Evolutionary conservation across 2,329 filamentous ascomycete genomes (phyloP).

Genomic region (Alternaria sp.): DNA sequence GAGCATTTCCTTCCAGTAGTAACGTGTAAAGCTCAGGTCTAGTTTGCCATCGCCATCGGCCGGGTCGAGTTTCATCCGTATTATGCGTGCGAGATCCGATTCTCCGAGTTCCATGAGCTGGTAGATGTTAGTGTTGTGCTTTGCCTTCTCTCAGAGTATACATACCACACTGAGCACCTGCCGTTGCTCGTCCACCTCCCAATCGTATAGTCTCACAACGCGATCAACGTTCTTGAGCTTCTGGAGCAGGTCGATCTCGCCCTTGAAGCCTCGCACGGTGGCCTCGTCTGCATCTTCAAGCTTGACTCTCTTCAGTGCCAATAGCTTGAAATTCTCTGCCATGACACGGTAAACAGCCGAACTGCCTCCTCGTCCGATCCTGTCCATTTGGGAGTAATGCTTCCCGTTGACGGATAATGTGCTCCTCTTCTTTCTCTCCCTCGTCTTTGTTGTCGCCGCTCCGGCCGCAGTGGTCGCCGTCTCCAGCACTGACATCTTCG

Average conservation of each 20-base stretch:
- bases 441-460: conserved; percentile 76
- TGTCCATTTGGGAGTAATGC: conserved; percentile 87
- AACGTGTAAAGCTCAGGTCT: conserved; percentile 91
- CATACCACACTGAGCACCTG: conserved; percentile 84
- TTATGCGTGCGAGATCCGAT: conserved; percentile 86
- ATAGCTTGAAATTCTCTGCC: conserved; percentile 95
- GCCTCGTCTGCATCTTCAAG: conserved; percentile 87
- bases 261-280: conserved; percentile 87
- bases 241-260: conserved; percentile 90
- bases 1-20: conserved; percentile 99
- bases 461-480: conserved; percentile 86
- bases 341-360: conserved; percentile 96
- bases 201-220: conserved; percentile 90
- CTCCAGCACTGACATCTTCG: conserved; percentile 97
- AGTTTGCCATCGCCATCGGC: conserved; percentile 65
- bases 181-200: conserved; percentile 92
- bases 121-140: conserved; percentile 16
- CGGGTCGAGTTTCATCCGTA: conserved; percentile 71
- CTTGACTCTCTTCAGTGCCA: conserved; percentile 91
- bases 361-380: conserved; percentile 90
- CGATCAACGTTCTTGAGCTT: conserved; percentile 85
- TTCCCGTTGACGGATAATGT: conserved; percentile 91
- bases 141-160: conserved; percentile 27
- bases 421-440: conserved; percentile 78
- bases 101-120: conserved; percentile 98